phyloP scores from a whole-genome alignment of 495 filamentous ascomycete species.

The Penicillium ucsense region DNA sequence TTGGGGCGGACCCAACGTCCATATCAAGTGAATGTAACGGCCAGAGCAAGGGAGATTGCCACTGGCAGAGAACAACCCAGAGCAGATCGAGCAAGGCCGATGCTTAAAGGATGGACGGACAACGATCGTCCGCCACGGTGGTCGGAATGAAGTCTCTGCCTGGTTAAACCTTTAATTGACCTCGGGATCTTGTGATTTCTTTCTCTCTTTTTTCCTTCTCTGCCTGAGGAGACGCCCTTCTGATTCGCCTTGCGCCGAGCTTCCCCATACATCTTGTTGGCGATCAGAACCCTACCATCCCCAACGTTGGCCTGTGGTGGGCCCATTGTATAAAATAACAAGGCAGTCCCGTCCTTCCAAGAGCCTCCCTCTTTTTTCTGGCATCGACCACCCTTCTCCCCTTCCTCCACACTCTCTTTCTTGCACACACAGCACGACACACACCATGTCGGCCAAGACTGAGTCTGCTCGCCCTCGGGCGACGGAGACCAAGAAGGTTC shows the following conservation, averaged over 20 bases:
- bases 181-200: constrained; percentile 31
- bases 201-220: not conserved
- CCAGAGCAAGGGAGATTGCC: constrained; percentile 11
- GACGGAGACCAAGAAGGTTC: constrained; percentile 43
- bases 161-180: not conserved
- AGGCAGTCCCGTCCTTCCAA: constrained; percentile 6
- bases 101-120: too few species aligned
- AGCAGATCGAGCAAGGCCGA: too few species aligned
- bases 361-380: constrained; percentile 1
- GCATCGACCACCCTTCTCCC: not conserved
- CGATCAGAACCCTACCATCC: constrained; percentile 11
- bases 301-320: constrained; percentile 26
- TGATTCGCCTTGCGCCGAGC: constrained; percentile 8
- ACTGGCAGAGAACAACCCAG: constrained; percentile 2
- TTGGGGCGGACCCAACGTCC: constrained; percentile 30
- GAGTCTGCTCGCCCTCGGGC: constrained; percentile 27
- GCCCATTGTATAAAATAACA: constrained; percentile 18
- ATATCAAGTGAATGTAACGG: not conserved
- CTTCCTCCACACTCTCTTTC: constrained; percentile 3
- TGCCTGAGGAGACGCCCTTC: constrained; percentile 1
- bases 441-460: constrained; percentile 32
- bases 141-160: too few species aligned
- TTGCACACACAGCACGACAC: not conserved
- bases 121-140: too few species aligned
- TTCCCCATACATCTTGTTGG: constrained; percentile 17